Evolutionary conservation across 2,329 filamentous ascomycete genomes (phyloP).

Genomic region (Xylariomycetidae sp.): DNA sequence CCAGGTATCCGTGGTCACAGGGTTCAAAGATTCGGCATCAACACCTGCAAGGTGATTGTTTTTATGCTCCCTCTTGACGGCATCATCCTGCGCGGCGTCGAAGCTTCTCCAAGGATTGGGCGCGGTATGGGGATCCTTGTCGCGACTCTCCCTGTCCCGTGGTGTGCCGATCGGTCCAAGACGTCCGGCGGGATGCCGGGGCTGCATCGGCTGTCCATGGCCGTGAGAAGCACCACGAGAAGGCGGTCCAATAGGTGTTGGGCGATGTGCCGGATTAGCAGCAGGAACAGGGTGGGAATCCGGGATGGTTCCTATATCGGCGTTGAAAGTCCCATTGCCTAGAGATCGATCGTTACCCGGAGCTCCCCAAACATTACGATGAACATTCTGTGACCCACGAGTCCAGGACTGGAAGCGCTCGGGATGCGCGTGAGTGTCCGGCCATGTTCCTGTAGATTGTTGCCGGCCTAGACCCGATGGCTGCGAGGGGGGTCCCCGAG

Average conservation of each 20-base stretch:
- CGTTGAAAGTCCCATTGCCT: constrained; percentile 71
- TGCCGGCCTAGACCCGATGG: constrained; percentile 15
- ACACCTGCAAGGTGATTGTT: constrained; percentile 37
- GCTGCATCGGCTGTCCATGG: constrained; percentile 10
- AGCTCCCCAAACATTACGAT: constrained; percentile 67
- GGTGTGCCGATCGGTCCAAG: constrained; percentile 27
- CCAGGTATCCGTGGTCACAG: constrained; percentile 50
- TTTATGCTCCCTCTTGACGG: constrained; percentile 32
- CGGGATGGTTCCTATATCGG: constrained; percentile 48
- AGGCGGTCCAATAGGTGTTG: constrained; percentile 40
- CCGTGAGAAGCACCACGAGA: constrained; percentile 17
- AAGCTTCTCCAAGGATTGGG: constrained; percentile 19
- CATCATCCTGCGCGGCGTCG: constrained; percentile 35
- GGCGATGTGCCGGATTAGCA: constrained; percentile 29
- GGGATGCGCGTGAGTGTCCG: constrained; percentile 21
- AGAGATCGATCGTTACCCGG: constrained; percentile 66
- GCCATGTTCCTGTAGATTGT: constrained; percentile 27
- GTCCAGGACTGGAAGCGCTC: constrained; percentile 49
- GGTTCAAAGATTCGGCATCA: constrained; percentile 36
- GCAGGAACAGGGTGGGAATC: constrained; percentile 32
- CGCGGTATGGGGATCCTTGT: too few relatives aligned
- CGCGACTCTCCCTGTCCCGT: constrained; percentile 8
- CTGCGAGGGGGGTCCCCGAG: constrained; percentile 9
- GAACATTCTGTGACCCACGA: constrained; percentile 34
- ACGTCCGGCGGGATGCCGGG: constrained; percentile 15